Conservation (phyloP, 176 grass and related monocot species). For the Alloteropsis semialata region DNA sequence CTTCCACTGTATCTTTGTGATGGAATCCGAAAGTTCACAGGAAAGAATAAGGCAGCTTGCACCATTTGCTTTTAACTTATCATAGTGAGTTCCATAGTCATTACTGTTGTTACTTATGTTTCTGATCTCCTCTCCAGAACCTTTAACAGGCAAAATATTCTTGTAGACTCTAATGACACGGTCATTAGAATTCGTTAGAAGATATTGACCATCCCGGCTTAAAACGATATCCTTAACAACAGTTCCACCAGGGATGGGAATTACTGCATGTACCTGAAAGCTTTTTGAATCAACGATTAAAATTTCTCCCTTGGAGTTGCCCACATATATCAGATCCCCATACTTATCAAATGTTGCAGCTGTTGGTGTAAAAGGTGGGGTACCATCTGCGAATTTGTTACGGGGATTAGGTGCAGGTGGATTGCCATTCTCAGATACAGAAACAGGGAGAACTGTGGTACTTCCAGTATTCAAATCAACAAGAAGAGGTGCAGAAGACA, state of each 20-base stretch:
- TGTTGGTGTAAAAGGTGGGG: constrained; percentile 88
- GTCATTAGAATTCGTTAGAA: constrained; percentile 96
- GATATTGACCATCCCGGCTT: constrained; percentile 82
- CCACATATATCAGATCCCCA: constrained; percentile 90
- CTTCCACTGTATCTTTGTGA: constrained; percentile 98
- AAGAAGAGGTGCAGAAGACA: constrained; percentile 93
- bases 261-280: constrained; percentile 67
- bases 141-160: constrained; percentile 67
- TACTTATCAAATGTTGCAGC: constrained; percentile 90
- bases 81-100: constrained; percentile 39
- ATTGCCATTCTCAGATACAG: constrained; percentile 58
- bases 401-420: constrained; percentile 52
- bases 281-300: constrained; percentile 78
- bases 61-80: constrained; percentile 78
- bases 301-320: constrained; percentile 96
- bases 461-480: constrained; percentile 83
- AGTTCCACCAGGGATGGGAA: constrained; percentile 68
- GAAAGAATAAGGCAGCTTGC: constrained; percentile 64
- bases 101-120: constrained; percentile 39
- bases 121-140: constrained; percentile 66
- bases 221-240: constrained; percentile 98
- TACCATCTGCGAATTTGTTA: constrained; percentile 91
- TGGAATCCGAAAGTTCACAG: constrained; percentile 83
- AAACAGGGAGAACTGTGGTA: constrained; percentile 81
- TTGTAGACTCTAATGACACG: constrained; percentile 88